A percentile compares a stretch with the other conserved stretches of the same genome.
Conservation (phyloP, 192 early-diverging fungal species). For the Coemansia furcata region DNA sequence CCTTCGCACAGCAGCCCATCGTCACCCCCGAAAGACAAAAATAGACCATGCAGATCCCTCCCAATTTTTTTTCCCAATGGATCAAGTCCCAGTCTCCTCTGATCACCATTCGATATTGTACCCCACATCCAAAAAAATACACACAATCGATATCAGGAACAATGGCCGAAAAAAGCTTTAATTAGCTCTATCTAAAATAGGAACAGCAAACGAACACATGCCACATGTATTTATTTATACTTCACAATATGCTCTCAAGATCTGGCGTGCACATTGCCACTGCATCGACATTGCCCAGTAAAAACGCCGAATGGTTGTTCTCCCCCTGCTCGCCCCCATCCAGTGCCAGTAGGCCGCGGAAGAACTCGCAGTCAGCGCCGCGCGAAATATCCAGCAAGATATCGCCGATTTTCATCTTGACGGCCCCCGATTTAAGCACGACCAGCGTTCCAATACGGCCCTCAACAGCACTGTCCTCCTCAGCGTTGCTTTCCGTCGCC, state of each 20-base stretch:
- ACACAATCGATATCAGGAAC: neutral
- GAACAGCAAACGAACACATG: neutral
- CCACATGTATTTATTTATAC: neutral
- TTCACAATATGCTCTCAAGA: constrained; percentile 31
- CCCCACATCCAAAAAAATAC: neutral
- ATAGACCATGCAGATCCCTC: neutral
- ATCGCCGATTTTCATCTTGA: constrained; percentile 35
- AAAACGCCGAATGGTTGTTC: constrained; percentile 18
- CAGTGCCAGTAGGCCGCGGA: constrained; percentile 35
- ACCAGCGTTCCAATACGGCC: constrained; percentile 44
- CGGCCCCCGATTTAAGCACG: constrained; percentile 40
- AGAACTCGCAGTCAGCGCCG: constrained; percentile 43
- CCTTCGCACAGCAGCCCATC: neutral
- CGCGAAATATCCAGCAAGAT: constrained; percentile 43
- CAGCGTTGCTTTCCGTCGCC: constrained; percentile 4
- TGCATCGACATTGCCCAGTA: constrained; percentile 41
- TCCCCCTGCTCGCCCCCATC: constrained; percentile 9
- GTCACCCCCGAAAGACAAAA: neutral
- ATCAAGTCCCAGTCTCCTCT: neutral
- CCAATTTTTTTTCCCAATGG: neutral
- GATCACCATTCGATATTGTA: neutral
- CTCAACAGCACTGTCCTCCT: constrained; percentile 9
- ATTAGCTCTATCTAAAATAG: neutral
- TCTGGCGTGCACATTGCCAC: constrained; percentile 46
- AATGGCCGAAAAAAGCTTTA: neutral